Base-by-base conservation (phyloP, 306 rosid species). In the Glycine tomentella region DNA sequence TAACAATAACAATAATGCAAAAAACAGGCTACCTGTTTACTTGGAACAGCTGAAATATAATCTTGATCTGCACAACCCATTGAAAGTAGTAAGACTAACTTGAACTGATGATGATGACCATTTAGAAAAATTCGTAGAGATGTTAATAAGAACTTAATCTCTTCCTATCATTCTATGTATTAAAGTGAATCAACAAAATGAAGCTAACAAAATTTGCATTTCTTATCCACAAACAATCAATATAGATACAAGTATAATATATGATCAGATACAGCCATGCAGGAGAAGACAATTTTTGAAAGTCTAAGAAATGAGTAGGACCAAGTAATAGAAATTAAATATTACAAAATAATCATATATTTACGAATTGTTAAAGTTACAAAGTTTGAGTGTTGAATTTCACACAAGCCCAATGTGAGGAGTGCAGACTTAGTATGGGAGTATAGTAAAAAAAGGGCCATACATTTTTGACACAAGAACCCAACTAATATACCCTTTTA, bases 41-140 rank as follows among this genome's bases (percentile, higher is more conserved):
- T 79, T 36, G 92, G 71, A 80, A 83, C 82, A 72, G 70, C 66
- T 74, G 87, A 77, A 87, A 84, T 45, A 71, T 85, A 85, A 65
- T 78, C 79, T 83, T 68, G 88, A 85, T 88, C 99, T 95, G 96
- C 91, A 91, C n/a, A 79, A 75, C 51, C 50, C 73, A 86, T 55
- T 34, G 64, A 7, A 68, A 81, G 81, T 53, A 69, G 78, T 76
- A 74, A 80, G 64, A 44, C 65, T 15, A 34, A 76, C 44, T 78
- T 45, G 67, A 80, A 80, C 44, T 52, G 31, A 67, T 20, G 44
- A 68, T 14, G n/a, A 72, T 34, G 48, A 9, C 45, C 62, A 67
- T 55, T 59, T 44, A 68, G 33, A 71, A 11, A 81, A 68, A 67
- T 16, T 25, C 50, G 15, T 31, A 3, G 7, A 64, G 7, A 70